Percentiles rank a stretch among this genome's conserved stretches.
phyloP scores from a whole-genome alignment of 2,329 filamentous ascomycete genomes.

The Dothistroma septosporum region DNA sequence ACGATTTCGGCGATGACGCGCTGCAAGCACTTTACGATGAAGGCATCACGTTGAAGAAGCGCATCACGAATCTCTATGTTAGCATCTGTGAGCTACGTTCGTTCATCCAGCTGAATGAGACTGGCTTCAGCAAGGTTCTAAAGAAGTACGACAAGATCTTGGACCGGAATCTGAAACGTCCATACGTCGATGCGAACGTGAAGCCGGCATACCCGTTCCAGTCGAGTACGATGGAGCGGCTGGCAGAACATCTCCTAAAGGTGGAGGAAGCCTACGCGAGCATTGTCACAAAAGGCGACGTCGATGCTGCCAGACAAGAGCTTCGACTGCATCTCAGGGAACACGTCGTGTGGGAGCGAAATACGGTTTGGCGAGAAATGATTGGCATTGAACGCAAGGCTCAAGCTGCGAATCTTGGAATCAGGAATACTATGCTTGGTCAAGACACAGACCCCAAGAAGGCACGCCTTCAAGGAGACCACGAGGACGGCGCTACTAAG shows the following conservation, averaged over 20 bases:
- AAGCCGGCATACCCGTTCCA: constrained; percentile 78
- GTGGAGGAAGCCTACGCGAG: constrained; percentile 78
- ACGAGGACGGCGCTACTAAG: constrained; percentile 61
- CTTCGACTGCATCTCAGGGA: constrained; percentile 86
- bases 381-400: constrained; percentile 95
- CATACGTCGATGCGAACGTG: constrained; percentile 71
- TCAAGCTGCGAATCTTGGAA: constrained; percentile 85
- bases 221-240: constrained; percentile 61
- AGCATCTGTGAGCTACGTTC: constrained; percentile 93
- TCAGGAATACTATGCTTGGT: constrained; percentile 72
- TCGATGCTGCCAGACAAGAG: constrained; percentile 72
- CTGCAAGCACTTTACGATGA: constrained; percentile 65
- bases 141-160: constrained; percentile 99
- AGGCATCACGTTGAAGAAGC: constrained; percentile 86
- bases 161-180: constrained; percentile 71
- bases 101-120: constrained; percentile 92
- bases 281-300: constrained; percentile 76
- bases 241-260: constrained; percentile 67
- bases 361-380: constrained; percentile 98
- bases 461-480: constrained; percentile 78
- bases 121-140: constrained; percentile 90
- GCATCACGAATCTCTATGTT: constrained; percentile 81
- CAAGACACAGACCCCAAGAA: constrained; percentile 64
- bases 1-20: constrained; percentile 74
- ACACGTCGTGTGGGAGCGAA: constrained; percentile 97